These are phyloP conservation scores for Colletotrichum gloeosporioides DNA, from an alignment of 2,329 filamentous ascomycete species.

Conservation along the genomic window DNA sequence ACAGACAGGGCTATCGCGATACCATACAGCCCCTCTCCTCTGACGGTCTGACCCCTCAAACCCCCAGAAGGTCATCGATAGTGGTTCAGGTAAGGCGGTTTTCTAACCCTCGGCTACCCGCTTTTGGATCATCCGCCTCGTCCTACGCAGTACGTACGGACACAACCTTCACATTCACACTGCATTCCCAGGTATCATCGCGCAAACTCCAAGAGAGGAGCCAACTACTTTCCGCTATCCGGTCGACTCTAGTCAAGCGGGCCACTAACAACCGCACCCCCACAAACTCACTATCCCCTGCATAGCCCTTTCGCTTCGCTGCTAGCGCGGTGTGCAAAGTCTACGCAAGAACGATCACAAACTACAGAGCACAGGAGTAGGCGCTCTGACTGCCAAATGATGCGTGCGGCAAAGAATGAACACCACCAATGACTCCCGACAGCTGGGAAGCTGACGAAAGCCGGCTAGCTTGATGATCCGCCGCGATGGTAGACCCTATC, in stretches of 20 bases:
- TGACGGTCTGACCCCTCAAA: neutral
- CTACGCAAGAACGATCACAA: neutral
- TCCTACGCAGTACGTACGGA: neutral
- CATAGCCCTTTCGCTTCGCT: neutral
- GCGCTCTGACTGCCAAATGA: neutral
- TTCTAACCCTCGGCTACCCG: slow-evolving; percentile 9
- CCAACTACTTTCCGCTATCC: slow-evolving; percentile 19
- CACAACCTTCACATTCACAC: neutral
- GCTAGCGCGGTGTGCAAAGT: neutral
- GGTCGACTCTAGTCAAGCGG: neutral
- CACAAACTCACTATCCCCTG: slow-evolving; percentile 7
- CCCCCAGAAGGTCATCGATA: neutral
- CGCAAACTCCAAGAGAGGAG: neutral
- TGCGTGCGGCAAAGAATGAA: neutral
- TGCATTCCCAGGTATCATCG: slow-evolving; percentile 15
- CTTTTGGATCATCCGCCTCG: neutral
- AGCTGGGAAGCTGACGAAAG: slow-evolving; percentile 4
- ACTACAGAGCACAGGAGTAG: neutral
- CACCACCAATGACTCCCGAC: neutral
- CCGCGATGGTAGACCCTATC: slow-evolving; percentile 5
- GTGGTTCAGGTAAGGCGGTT: slow-evolving; percentile 2
- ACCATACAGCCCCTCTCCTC: neutral
- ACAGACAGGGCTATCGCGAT: neutral
- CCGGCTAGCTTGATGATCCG: slow-evolving; percentile 13
- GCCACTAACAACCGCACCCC: neutral